Base-by-base conservation (phyloP, 2,329 filamentous ascomycete species). In the Beauveria medogensis region DNA sequence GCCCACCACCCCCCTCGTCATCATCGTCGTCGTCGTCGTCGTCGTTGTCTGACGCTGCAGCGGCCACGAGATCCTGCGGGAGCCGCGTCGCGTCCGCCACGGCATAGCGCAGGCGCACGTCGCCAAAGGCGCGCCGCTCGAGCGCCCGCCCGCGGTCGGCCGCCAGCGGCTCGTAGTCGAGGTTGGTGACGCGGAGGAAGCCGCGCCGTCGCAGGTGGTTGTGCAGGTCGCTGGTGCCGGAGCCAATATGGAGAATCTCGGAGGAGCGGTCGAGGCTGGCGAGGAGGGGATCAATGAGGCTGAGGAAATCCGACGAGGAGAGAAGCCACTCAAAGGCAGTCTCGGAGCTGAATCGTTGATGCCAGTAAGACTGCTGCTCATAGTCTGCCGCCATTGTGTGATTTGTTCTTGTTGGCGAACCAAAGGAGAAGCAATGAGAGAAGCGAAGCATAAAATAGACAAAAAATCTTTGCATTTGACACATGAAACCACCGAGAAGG, bases 331-430 rank as follows among this genome's bases (percentile, higher is more conserved):
- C 79, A 61, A 80, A 81, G 10, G 72, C 66, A 6, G 68, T 71
- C 65, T 82, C 79, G 16, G 70, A 69, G 18, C 68, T 61, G 71
- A 81, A 82, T 28, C 80, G 76, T 6, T 73, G 62, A 59, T 72
- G 76, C 79, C 79, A 82, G 67, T 81, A 82, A 63, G 73, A 75
- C 65, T 78, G 75, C 46, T 80, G 76, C 41, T 81, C 78, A 61
- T 78, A 81, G 59, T 80, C 74, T 58, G 70, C 53, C 7, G 44
- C 48, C 56, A 61, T 63, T 30, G n/a, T 48, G n/a, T 54, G 52
- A 16, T 4, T n/a, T 24, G 4, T n/a, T 28, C 18, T 51, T 16
- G 24, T 28, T 7, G 26, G 2, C 3, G 7, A 16, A 37, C 5
- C 5, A 37, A 6, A 37, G 5, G 37, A 44, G 9, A 30, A 8